Percentiles rank a stretch among this genome's conserved stretches.
phyloP scores from a whole-genome alignment of 371 early-diverging fungal species.

The Capillidium rhysosporum region DNA sequence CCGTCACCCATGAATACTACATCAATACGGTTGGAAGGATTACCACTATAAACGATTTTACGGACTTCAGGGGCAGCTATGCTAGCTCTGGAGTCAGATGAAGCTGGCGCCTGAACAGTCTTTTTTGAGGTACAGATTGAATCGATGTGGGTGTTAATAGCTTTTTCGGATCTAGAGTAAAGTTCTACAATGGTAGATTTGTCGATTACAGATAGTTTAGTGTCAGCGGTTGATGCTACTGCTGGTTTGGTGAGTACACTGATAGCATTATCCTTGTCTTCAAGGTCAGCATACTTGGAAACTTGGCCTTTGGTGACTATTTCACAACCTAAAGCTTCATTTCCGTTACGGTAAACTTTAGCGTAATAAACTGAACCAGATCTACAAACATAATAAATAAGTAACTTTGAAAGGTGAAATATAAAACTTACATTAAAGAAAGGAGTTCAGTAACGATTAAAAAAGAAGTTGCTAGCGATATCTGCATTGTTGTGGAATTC shows the following conservation, averaged over 20 bases:
- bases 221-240: background rate
- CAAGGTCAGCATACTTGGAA: too few relatives aligned
- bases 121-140: background rate
- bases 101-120: background rate
- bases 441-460: too few relatives aligned
- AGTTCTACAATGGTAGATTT: background rate
- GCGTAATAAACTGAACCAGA: too few relatives aligned
- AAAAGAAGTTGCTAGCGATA: too few relatives aligned
- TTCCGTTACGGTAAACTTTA: too few relatives aligned
- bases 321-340: too few relatives aligned
- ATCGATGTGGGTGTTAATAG: background rate
- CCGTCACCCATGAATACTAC: constrained; percentile 45
- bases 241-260: background rate
- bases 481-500: too few relatives aligned
- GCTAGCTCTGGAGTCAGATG: constrained; percentile 6
- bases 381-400: too few relatives aligned
- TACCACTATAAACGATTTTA: constrained; percentile 20
- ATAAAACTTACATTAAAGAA: too few relatives aligned
- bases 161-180: background rate
- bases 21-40: constrained; percentile 26
- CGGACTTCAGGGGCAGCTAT: constrained; percentile 13
- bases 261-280: background rate
- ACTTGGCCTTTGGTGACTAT: too few relatives aligned
- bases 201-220: background rate
- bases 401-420: too few relatives aligned